phyloP scores from a whole-genome alignment of 495 filamentous ascomycete genomes.

The Lasiosphaeriaceae sp. region DNA sequence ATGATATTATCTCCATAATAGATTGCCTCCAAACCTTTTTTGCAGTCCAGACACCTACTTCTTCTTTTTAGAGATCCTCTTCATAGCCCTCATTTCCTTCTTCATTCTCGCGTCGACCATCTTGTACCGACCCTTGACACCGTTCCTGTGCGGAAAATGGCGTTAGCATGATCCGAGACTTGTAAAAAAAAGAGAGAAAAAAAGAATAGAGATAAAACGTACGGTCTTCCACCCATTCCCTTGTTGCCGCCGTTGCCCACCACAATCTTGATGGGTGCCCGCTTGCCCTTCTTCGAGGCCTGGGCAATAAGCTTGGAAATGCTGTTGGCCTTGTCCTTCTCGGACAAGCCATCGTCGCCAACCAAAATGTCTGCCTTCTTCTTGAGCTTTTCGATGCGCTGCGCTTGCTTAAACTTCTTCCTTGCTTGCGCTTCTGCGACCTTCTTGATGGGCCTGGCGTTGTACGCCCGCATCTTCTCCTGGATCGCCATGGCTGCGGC shows the following conservation, averaged over 20 bases:
- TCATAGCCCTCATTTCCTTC: conserved; percentile 93
- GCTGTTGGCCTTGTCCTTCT: conserved; percentile 86
- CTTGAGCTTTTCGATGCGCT: conserved; percentile 84
- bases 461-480: conserved; percentile 89
- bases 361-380: conserved; percentile 88
- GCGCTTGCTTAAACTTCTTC: conserved; percentile 93
- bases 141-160: too few species aligned
- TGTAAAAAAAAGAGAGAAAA: too few species aligned
- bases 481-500: conserved; percentile 90
- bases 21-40: background rate
- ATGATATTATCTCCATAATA: background rate
- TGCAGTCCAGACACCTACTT: conserved; percentile 2
- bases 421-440: conserved; percentile 91
- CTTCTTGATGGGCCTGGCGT: conserved; percentile 98
- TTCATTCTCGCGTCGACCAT: conserved; percentile 97
- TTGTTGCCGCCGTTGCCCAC: conserved; percentile 82
- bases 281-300: conserved; percentile 82
- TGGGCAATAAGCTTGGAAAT: conserved; percentile 79
- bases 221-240: conserved; percentile 61
- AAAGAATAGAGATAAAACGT: too few species aligned
- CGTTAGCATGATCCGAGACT: too few species aligned
- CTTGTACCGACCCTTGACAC: conserved; percentile 98
- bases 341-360: conserved; percentile 85
- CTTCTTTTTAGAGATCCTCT: conserved; percentile 58
- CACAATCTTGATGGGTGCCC: conserved; percentile 79